Evolutionary conservation across 1,139 yeast genomes (phyloP), one percentile per base, ranked within the genome.

Genomic region (Maudiozyma humilis): DNA sequence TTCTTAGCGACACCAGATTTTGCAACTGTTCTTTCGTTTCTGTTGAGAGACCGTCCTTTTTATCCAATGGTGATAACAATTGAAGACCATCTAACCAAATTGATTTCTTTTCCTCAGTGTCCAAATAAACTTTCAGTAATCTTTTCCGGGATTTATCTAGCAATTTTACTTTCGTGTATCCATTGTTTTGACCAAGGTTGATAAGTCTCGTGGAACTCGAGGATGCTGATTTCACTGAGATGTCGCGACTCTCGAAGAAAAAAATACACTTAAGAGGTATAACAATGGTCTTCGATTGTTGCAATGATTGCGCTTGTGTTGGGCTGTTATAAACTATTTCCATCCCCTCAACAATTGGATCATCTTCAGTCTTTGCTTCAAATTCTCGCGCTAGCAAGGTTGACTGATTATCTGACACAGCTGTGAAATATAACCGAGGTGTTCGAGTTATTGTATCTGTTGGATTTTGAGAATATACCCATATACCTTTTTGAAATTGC

Each of bases 51-150:
- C 47, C 43, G 25, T 47, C 45, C 41, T 47, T 48, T 25, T 44
- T 45, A 6, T 42, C 36, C 3, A 50, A 45, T 10, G 56, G 51
- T 29, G 69, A 65, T 52, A 83, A 68, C 73, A 85, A 70, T 59
- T 77, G 78, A 46, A 86, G 63, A 1, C 95, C 95, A 63, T 86
- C 95, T 38, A 82, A 69, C 93, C 94, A 86, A 10, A 81, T 78
- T 47, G 75, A 76, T 43, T 83, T 79, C 47, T 78, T 74, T 42
- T 82, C 87, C 48, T 76, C 75, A 4, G 88, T 81, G 50, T 84
- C 91, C 6, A 85, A 76, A 60, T 74, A 84, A 54, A 85, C 82
- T 19, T 71, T 64, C 47, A 85, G 69, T 14, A 78, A 52, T 18
- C 61, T 57, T 44, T 70, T 68, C 34, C 64, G 62, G 35, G 65